These are phyloP conservation scores for Immersiella caudata DNA, from an alignment of 495 filamentous ascomycete species.

Conservation along the genomic window DNA sequence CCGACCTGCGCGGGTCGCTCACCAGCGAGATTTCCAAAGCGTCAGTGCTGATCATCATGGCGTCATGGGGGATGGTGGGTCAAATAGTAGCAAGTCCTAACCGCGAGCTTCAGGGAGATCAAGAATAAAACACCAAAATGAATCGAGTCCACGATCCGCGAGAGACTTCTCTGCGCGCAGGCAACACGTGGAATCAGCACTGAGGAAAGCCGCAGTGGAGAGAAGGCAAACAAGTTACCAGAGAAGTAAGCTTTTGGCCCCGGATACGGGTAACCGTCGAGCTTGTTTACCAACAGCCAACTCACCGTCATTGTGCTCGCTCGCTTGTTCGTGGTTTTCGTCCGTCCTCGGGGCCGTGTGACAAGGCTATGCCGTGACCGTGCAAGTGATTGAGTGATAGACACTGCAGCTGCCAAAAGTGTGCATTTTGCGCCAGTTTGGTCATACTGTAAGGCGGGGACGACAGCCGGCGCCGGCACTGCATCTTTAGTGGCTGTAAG, in stretches of 20 bases:
- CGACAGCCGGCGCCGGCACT: neutral
- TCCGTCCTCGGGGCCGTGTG: neutral
- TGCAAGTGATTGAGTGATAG: constrained; percentile 6
- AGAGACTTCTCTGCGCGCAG: neutral
- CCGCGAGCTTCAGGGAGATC: too few species aligned
- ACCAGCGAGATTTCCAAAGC: neutral
- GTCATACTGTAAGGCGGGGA: neutral
- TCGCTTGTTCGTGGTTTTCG: neutral
- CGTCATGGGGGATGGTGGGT: too few species aligned
- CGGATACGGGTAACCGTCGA: neutral
- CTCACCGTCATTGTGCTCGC: neutral
- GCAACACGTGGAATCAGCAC: neutral
- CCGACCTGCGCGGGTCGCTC: neutral
- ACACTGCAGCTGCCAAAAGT: constrained; percentile 4
- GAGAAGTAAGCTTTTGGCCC: neutral
- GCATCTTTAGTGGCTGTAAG: neutral
- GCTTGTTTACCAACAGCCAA: too few species aligned
- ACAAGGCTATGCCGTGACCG: neutral
- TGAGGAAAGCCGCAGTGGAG: neutral
- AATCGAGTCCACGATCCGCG: too few species aligned
- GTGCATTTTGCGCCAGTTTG: constrained; percentile 6
- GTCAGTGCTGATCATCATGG: neutral
- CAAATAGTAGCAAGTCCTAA: too few species aligned
- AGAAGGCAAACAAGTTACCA: neutral
- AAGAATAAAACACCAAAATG: too few species aligned